Base-by-base conservation (phyloP, 2,329 filamentous ascomycete genomes). In the Aspergillus neoniger region DNA sequence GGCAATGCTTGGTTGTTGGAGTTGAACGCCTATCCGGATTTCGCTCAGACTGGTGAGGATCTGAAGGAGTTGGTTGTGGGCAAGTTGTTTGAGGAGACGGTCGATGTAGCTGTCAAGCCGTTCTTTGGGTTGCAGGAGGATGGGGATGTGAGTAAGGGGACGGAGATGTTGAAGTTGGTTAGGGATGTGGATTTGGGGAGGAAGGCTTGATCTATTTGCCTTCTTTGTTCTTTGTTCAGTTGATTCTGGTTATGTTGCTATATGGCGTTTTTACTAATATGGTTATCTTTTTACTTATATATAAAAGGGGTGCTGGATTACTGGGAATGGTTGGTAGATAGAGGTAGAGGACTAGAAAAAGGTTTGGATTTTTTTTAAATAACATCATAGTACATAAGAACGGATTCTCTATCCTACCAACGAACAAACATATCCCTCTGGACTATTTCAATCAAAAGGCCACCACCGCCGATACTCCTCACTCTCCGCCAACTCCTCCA, bases 11-110 rank as follows among this genome's bases (percentile, higher is more conserved):
- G 88, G 87, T 74, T 99, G 70, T 80, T 99, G 59, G 95, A 99
- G 80, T 86, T 96, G 32, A 99, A 99, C 80, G 91, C 94, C 0
- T 99, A 96, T 77, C 95, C 95, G 9, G 95, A 99, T 79, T 98
- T 98, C 72, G 88, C 85, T 71, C 94, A 98, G 85, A 96, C 92
- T 15, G 95, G 95, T 0, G 83, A 84, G 7, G 88, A 90, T 59
- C 77, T 96, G 65, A 86, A 83, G 72, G 85, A 78, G 47, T 66
- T 79, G 0, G 76, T 98, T 43, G 88, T 99, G 23, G 85, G 81
- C 19, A 89, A 88, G 7, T 82, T 99, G 66, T 95, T 96, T 82
- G 83, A 86, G 69, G 90, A 86, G 10, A 88, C 91, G 21, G 82
- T 96, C 44, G 82, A 86, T 58, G 79, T 84, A 65, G 91, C 82